Evolutionary conservation across 768 basidiomycete genomes (phyloP).

Genomic region (Pleurotus tuoliensis): DNA sequence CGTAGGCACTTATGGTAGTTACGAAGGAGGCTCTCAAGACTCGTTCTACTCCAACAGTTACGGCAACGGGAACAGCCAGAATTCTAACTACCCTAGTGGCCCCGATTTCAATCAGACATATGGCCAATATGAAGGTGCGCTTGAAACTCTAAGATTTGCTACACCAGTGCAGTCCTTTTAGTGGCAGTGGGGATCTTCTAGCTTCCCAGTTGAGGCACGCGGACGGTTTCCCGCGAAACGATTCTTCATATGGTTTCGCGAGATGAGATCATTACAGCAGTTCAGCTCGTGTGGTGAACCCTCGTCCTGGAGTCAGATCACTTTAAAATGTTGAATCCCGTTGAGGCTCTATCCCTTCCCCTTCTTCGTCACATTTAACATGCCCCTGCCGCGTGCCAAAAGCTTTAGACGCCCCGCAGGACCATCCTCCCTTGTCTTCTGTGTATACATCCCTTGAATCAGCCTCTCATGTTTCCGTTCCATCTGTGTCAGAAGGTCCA

Average conservation of each 20-base stretch:
- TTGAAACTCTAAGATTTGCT: conserved; percentile 62
- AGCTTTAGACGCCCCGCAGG: neutral
- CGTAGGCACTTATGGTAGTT: conserved; percentile 65
- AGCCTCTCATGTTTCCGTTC: conserved; percentile 48
- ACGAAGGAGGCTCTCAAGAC: conserved; percentile 55
- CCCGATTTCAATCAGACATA: conserved; percentile 50
- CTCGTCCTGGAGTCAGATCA: conserved; percentile 6
- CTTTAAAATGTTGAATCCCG: neutral
- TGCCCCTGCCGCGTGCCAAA: conserved; percentile 2
- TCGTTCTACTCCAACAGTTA: conserved; percentile 70
- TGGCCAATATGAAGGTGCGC: conserved; percentile 81
- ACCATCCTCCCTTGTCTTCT: conserved; percentile 14
- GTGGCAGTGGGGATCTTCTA: conserved; percentile 20
- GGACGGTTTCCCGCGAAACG: conserved; percentile 8
- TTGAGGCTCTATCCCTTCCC: conserved; percentile 7
- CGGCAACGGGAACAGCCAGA: conserved; percentile 40
- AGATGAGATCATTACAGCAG: conserved; percentile 15
- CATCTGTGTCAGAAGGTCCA: conserved; percentile 60
- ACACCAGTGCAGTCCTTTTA: conserved; percentile 29
- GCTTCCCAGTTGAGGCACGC: conserved; percentile 50
- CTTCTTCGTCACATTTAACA: conserved; percentile 19
- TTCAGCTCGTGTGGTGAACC: conserved; percentile 5
- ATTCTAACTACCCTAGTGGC: conserved; percentile 40
- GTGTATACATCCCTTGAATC: conserved; percentile 25
- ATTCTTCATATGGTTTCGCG: conserved; percentile 11